Evolutionary conservation across 345 rosid species (phyloP), one percentile per base, ranked within the genome.

Genomic region (Erysimum cheiranthoides): DNA sequence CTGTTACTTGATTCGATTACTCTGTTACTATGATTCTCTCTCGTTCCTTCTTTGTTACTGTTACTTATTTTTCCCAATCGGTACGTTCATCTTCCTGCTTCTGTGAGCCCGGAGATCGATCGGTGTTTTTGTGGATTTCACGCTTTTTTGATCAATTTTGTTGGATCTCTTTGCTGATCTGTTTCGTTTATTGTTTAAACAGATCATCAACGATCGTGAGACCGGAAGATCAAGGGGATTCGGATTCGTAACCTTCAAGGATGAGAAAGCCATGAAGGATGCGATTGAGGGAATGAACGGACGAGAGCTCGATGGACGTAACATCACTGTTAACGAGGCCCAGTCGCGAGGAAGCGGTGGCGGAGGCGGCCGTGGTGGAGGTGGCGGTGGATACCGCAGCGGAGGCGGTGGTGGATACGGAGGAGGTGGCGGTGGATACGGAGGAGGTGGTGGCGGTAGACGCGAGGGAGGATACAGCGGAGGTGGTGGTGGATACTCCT

Each of bases 241-340:
- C 8, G 97, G 97, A 17, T 94, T 94, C 72, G 96, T 94, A 0
- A 92, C 98, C 1, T 94, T 92, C 86, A 77, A 66, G 39, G 88
- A 85, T 30, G 96, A 94, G 88, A 82, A 92, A 80, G 10, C 97
- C 4, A 90, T 92, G 97, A 83, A 83, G 71, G 98, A 94, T 5
- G 98, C 97, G 0, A 94, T 94, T 0, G 92, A 92, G 25, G 95
- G 88, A 4, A 94, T 94, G 98, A 90, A 94, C 74, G 97, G 97
- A 0, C 95, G 86, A 71, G 80, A 89, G 43, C 97, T 94, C 0
- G 97, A 94, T 17, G 96, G 92, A 3, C 88, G 98, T 42, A 89
- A 76, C 73, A 94, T 94, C 39, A 94, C 96, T 0, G 95, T 94
- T 0, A 92, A 94, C 78, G 93, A 94, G 69, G 97, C 97, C 11